Percentiles rank a stretch among this genome's conserved stretches.
Evolutionary conservation across 148 eudicot genomes (phyloP).

Genomic region (Fagopyrum tataricum): DNA sequence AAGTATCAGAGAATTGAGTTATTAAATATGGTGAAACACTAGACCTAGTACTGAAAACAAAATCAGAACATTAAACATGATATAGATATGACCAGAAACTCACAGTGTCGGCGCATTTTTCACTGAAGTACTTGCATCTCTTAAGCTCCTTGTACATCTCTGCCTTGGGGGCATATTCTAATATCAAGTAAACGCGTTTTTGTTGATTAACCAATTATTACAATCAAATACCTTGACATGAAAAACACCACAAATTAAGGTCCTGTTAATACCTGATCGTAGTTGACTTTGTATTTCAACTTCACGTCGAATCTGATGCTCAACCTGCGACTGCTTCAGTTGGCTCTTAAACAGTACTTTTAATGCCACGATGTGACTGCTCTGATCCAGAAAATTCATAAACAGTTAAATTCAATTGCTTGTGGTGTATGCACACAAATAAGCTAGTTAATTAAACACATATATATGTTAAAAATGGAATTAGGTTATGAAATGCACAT

Average conservation of each 20-base stretch:
- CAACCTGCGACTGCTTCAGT: constrained; percentile 92
- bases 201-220: constrained; percentile 21
- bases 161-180: constrained; percentile 96
- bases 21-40: too few species aligned
- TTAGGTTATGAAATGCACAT: too few species aligned
- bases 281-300: constrained; percentile 99
- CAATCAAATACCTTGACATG: neutral
- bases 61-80: constrained; percentile 5
- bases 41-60: constrained; percentile 12
- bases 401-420: too few species aligned
- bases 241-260: neutral
- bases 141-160: constrained; percentile 96
- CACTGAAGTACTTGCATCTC: constrained; percentile 84
- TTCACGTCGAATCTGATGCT: constrained; percentile 96
- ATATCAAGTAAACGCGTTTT: constrained; percentile 89
- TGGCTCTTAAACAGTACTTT: constrained; percentile 91
- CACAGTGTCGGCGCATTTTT: constrained; percentile 88
- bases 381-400: too few species aligned
- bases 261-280: constrained; percentile 63
- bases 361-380: constrained; percentile 87
- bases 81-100: too few species aligned
- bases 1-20: too few species aligned
- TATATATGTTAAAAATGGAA: too few species aligned
- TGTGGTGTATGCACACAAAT: too few species aligned
- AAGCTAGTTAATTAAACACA: too few species aligned